Evolutionary conservation across 495 filamentous ascomycete genomes (phyloP).

Genomic region (Podospora fimiseda): DNA sequence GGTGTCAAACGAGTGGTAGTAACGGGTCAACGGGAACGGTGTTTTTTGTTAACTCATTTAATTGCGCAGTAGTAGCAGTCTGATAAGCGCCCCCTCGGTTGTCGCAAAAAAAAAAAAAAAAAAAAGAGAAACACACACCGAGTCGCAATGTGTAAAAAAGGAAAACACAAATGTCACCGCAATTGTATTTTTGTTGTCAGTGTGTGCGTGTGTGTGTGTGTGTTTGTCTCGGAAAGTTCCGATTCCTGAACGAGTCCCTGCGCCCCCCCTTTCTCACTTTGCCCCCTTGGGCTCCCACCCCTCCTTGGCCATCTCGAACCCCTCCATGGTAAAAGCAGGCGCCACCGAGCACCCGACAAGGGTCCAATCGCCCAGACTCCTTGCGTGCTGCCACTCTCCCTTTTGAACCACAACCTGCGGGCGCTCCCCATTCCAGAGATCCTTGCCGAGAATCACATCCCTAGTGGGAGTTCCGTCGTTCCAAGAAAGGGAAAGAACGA

Average conservation of each 20-base stretch:
- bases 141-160: too few relatives aligned
- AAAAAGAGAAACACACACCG: background rate
- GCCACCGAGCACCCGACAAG: conserved; percentile 41
- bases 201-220: background rate
- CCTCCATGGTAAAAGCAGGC: conserved; percentile 29
- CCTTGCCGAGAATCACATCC: conserved; percentile 30
- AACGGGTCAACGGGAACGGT: too few relatives aligned
- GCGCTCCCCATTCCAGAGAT: conserved; percentile 32
- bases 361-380: conserved; percentile 40
- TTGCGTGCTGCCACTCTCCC: conserved; percentile 39
- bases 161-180: background rate
- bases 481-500: conserved; percentile 33
- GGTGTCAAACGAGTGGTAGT: too few relatives aligned
- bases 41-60: too few relatives aligned
- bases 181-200: background rate
- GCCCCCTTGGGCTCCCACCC: conserved; percentile 30
- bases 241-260: too few relatives aligned
- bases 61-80: background rate
- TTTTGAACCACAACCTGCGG: conserved; percentile 38
- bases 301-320: conserved; percentile 31
- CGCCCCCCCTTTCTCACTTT: background rate
- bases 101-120: background rate
- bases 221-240: too few relatives aligned
- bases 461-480: conserved; percentile 28
- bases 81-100: background rate